Conservation (phyloP, 306 rosid genomes). For the Boehmeria nivea region DNA sequence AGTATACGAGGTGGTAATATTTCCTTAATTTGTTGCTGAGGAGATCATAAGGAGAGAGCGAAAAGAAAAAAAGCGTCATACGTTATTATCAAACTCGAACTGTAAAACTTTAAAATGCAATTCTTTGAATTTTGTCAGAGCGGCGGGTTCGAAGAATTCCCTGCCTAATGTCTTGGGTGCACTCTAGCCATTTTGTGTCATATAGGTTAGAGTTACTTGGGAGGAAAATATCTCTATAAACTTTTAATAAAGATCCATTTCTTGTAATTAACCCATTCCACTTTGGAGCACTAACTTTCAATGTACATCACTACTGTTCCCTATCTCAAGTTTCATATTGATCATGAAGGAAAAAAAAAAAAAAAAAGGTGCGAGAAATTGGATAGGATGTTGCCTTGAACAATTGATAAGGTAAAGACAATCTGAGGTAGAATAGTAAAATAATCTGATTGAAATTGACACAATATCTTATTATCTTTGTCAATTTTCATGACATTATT, state of each 20-base stretch:
- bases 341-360: neutral
- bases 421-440: neutral
- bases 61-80: slow-evolving; percentile 16
- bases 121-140: too few species aligned
- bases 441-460: neutral
- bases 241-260: neutral
- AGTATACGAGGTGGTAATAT: slow-evolving; percentile 14
- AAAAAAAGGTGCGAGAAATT: neutral
- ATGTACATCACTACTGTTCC: too few species aligned
- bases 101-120: slow-evolving; percentile 1
- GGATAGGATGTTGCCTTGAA: too few species aligned
- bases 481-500: neutral
- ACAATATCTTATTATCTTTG: neutral
- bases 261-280: neutral
- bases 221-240: neutral
- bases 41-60: slow-evolving; percentile 7
- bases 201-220: slow-evolving; percentile 2
- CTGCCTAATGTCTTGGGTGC: too few species aligned
- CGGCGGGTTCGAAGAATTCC: too few species aligned
- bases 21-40: slow-evolving; percentile 11
- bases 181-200: neutral
- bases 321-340: too few species aligned
- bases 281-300: neutral
- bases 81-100: neutral
- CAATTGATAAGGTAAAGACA: too few species aligned